Percentiles rank a stretch among this genome's conserved stretches.
phyloP scores from a whole-genome alignment of 1,284 basidiomycete species.

The Tylopilus sp. region DNA sequence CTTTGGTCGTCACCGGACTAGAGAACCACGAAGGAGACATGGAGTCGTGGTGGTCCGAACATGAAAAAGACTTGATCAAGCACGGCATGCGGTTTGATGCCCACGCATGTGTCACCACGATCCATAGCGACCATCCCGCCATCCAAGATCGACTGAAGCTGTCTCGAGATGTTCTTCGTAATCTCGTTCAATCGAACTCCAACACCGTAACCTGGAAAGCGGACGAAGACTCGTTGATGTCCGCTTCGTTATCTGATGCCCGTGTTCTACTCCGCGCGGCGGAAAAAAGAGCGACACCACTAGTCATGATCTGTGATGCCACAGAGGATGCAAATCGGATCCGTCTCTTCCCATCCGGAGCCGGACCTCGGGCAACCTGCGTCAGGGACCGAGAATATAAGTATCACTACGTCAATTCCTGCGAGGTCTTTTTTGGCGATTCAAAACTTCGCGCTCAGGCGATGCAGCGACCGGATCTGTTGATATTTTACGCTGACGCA shows the following conservation, averaged over 20 bases:
- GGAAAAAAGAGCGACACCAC: conserved; percentile 15
- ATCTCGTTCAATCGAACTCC: conserved; percentile 16
- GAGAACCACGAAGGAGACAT: conserved; percentile 33
- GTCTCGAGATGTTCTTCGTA: conserved; percentile 19
- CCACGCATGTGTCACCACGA: conserved; percentile 33
- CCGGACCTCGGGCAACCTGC: conserved; percentile 2
- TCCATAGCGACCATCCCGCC: conserved; percentile 29
- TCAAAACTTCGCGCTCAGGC: conserved; percentile 1
- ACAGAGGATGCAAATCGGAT: conserved; percentile 1
- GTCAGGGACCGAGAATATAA: conserved; percentile 13
- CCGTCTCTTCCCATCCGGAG: conserved; percentile 2
- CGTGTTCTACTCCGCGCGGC: conserved; percentile 13
- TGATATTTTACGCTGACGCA: conserved; percentile 23
- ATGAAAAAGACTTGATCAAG: conserved; percentile 26
- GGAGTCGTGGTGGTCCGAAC: conserved; percentile 33
- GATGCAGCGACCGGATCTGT: conserved; percentile 19
- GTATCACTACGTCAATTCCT: conserved; percentile 13
- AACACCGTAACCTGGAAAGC: conserved; percentile 16
- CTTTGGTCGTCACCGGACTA: conserved; percentile 34
- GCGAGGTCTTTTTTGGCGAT: conserved; percentile 1
- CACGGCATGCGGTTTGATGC: conserved; percentile 30
- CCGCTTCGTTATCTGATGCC: conserved; percentile 24
- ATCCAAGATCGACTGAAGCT: conserved; percentile 22
- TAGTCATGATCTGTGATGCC: conserved; percentile 21
- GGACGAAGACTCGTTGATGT: conserved; percentile 19